Evolutionary conservation across 1,139 yeast genomes (phyloP).

Genomic region (Yamadazyma membranifaciens): DNA sequence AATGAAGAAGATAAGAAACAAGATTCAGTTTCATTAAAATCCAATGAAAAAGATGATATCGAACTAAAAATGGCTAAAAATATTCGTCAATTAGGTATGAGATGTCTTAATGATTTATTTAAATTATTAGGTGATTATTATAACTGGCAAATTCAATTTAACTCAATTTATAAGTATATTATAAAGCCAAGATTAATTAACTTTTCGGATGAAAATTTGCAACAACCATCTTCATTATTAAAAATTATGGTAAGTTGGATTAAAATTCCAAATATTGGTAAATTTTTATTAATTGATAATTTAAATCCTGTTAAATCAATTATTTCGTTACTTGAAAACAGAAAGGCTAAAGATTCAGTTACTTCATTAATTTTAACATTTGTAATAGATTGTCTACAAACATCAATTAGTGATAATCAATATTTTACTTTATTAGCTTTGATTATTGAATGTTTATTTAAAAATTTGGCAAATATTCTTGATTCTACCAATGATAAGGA

Average conservation of each 20-base stretch:
- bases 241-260: constrained; percentile 68
- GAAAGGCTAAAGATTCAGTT: constrained; percentile 68
- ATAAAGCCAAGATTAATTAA: constrained; percentile 64
- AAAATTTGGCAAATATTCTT: constrained; percentile 50
- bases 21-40: neutral
- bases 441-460: constrained; percentile 55
- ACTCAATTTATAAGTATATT: constrained; percentile 50
- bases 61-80: constrained; percentile 48
- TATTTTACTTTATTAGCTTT: constrained; percentile 50
- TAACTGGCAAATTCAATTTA: constrained; percentile 58
- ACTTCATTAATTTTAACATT: constrained; percentile 57
- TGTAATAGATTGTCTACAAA: constrained; percentile 43
- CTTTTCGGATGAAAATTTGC: constrained; percentile 76
- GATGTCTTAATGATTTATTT: constrained; percentile 53
- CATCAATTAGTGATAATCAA: constrained; percentile 39
- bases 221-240: constrained; percentile 78
- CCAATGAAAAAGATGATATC: constrained; percentile 19
- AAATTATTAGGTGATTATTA: constrained; percentile 44
- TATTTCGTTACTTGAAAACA: constrained; percentile 51
- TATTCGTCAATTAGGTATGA: constrained; percentile 62
- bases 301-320: constrained; percentile 56
- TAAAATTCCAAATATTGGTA: constrained; percentile 43
- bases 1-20: constrained; percentile 2
- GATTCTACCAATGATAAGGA: constrained; percentile 42
- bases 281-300: constrained; percentile 57